These are phyloP conservation scores for Corymbia citriodora DNA, from an alignment of 441 rosid species.

Conservation along the genomic window DNA sequence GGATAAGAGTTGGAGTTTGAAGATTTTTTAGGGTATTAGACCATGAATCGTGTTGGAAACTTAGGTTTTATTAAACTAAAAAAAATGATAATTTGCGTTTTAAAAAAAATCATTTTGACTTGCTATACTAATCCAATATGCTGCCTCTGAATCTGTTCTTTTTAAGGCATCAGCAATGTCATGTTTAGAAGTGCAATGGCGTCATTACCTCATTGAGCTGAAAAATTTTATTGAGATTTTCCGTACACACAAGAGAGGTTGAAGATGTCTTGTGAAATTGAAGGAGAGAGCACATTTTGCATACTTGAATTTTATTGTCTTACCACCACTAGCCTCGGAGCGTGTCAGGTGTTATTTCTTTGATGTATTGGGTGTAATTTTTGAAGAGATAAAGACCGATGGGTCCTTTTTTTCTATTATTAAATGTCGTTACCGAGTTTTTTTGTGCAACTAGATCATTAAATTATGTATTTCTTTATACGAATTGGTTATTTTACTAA, in stretches of 20 bases:
- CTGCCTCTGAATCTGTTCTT: background rate
- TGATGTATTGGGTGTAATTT: background rate
- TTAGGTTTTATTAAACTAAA: background rate
- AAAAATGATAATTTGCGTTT: background rate
- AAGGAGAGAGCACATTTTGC: background rate
- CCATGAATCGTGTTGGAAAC: background rate
- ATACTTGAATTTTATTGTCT: background rate
- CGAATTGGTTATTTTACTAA: no score
- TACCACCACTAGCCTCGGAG: background rate
- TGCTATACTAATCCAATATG: background rate
- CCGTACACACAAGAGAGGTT: background rate
- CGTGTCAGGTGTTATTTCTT: background rate
- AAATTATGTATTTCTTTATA: no score
- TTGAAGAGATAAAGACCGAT: background rate
- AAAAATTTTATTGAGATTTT: background rate
- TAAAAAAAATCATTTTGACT: background rate
- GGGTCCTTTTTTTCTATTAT: background rate
- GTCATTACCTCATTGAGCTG: background rate
- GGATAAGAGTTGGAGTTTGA: no score
- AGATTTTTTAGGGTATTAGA: no score
- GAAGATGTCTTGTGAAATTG: background rate
- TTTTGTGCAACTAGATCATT: background rate
- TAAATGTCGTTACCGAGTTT: background rate
- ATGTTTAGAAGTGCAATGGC: background rate
- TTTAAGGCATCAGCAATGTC: background rate